Evolutionary conservation across 1,284 basidiomycete genomes (phyloP), one percentile per base, ranked within the genome.

Genomic region (Agaricales sp.): DNA sequence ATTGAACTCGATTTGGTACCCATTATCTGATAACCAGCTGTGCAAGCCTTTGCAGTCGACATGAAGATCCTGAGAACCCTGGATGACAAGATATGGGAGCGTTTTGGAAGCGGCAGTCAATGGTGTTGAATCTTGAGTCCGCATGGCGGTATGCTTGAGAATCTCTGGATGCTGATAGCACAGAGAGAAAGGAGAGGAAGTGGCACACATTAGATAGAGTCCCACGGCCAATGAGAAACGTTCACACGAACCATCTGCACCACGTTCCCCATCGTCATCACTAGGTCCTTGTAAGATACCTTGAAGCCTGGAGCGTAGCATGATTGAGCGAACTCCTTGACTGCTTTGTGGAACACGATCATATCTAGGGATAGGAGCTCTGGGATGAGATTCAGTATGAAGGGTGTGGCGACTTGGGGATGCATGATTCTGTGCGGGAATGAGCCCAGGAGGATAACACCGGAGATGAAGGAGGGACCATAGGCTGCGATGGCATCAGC

Each of bases 401-500:
- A 16, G 4, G 39, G 39, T 8, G n/a, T 41, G 6, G 16, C 39
- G 16, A 41, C 19, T 30, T 30, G 6, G 6, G 6, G 6, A 14
- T 6, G 6, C 26, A 30, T 30, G 14, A 14, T 30, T 20, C 16
- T n/a, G 18, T 41, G 39, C 39, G n/a, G 39, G 39, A 41, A 30
- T 14, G 26, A 30, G 18, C 39, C 39, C 8, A 41, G 39, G 6
- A 41, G 16, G 39, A 41, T 41, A 20, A 41, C 39, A 41, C 39
- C 39, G 16, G 39, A 41, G 6, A 41, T 41, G 16, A 11, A 41
- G 4, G 39, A 41, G 6, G 39, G 39, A 41, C 39, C 39, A 41
- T 41, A 41, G 39, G 39, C 39, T 41, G 39, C 39, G 16, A 41
- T 20, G 8, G 39, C 39, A 20, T 41, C 39, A 8, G 39, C 39